Conservation (phyloP, 129 eudicot genomes). For the Glebionis coronaria region DNA sequence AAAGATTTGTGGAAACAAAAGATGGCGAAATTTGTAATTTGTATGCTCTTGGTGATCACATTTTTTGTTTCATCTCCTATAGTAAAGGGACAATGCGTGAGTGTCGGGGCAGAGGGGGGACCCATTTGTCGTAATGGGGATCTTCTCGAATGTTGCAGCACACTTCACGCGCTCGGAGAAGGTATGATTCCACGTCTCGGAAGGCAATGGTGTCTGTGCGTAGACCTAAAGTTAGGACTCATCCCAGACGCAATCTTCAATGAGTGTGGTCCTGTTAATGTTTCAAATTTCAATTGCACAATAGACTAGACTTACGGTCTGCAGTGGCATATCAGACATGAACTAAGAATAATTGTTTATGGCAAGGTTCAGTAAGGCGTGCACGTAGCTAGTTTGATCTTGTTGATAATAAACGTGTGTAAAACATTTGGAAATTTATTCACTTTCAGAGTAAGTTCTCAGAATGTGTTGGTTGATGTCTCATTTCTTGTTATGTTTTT, state of each 20-base stretch:
- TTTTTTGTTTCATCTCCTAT: conserved; percentile 10
- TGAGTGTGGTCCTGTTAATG: conserved; percentile 11
- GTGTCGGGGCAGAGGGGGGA: background rate
- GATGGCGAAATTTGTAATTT: too few relatives aligned
- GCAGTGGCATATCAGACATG: too few relatives aligned
- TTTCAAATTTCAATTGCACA: conserved; percentile 13
- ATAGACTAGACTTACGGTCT: background rate
- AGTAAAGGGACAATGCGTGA: conserved; percentile 12
- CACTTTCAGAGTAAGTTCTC: too few relatives aligned
- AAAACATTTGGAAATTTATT: too few relatives aligned
- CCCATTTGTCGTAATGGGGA: conserved; percentile 13
- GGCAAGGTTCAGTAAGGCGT: too few relatives aligned
- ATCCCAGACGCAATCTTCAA: background rate
- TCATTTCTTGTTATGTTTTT: conserved; percentile 2
- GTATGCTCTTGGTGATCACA: background rate
- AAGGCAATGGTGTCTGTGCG: conserved; percentile 14
- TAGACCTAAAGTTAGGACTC: background rate
- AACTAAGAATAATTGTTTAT: too few relatives aligned
- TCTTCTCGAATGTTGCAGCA: conserved; percentile 9
- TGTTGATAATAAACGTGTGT: too few relatives aligned
- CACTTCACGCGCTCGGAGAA: background rate
- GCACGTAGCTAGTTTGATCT: too few relatives aligned
- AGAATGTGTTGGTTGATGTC: background rate
- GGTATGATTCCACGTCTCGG: conserved; percentile 3
- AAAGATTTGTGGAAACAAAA: too few relatives aligned